Base-by-base conservation (phyloP, 192 early-diverging fungal species). In the Coemansia asiatica region DNA sequence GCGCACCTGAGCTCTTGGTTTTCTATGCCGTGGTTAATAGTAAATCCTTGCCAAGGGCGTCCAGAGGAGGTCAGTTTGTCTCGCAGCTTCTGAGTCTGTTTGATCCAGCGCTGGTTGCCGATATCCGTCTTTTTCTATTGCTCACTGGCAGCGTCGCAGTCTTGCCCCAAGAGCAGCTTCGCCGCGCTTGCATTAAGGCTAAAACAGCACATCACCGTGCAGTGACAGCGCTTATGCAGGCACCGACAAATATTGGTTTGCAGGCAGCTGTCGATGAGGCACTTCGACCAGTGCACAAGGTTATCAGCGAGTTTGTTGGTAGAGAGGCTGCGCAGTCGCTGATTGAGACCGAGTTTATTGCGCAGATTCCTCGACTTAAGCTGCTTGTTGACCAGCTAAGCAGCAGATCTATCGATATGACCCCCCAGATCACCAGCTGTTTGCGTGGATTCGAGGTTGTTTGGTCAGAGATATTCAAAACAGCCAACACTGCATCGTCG, bases 21-120 rank as follows among this genome's bases (percentile, higher is more conserved):
- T 67, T 79, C 47, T 60, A 79, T 40, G 65, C 61, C 0, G 71
- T 67, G 13, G 76, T 79, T 9, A 71, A 67, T 18, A 56, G 51
- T 38, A 47, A 56, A 0, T 79, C 76, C 22, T 51, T 66, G 15
- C 44, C 76, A 4, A 36, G 16, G 25, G 9, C 64, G n/a, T 73
- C 70, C 0, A 44, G 12, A 0, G 60, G 64, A 40, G 15, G 51
- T 0, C 36, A 40, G 9, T 47, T 53, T 25, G 61, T 59, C 1
- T 28, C 48, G 6, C 26, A 53, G 10, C 50, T 79, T 29, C 21
- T 79, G 16, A 40, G 22, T 23, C 16, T 31, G 48, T 65, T 79
- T 44, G 60, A 61, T 28, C 4, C 29, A 0, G 31, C 63, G 51
- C 29, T 48, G 50, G 56, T 67, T 0, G 76, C 71, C 7, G 67